Evolutionary conservation across 1,284 basidiomycete species (phyloP), one percentile per base, ranked within the genome.

Genomic region (Lentinus polychrous): DNA sequence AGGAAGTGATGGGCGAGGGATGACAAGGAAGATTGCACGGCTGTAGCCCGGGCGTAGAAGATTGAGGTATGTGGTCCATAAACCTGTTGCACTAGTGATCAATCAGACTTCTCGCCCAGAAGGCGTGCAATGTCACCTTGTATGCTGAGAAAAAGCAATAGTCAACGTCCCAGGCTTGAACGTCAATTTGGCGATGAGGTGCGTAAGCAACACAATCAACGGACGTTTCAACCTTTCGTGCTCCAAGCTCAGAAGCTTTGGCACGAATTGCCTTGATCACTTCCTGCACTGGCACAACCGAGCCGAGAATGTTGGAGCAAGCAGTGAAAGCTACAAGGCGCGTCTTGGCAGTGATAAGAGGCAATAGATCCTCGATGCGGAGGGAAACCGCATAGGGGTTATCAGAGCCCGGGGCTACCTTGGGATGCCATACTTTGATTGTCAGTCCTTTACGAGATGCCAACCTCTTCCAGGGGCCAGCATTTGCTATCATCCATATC

Each of bases 131-230:
- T 37, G 14, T 40, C 37, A 83, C 86, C 76, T 91, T 91, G 71
- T 91, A 91, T 54, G 81, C 75, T 1, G 83, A 80, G 61, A 88
- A 83, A 46, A 82, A 77, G 41, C 74, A 77, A 58, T 81, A 86
- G 56, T 91, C 86, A 32, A 86, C 73, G 48, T 86, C 84, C 87
- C 86, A 89, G 40, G 73, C 78, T 52, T 73, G 74, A 3, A 88
- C 86, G 55, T 86, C 78, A 17, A 90, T 76, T 43, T 68, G 65
- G 8, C 85, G 70, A 58, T 91, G 86, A 1, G 87, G 86, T 3
- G 86, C 84, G 56, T 85, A 90, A 2, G 86, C 86, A 0, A 91
- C 88, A 52, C 85, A 87, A 57, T 91, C 88, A 1, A 90, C 72
- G 1, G 73, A 75, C 37, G 86, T 67, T 62, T 86, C 76, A 39